These are phyloP conservation scores for Paraleonurus japonicus DNA, from an alignment of 257 asterid species.

Conservation along the genomic window DNA sequence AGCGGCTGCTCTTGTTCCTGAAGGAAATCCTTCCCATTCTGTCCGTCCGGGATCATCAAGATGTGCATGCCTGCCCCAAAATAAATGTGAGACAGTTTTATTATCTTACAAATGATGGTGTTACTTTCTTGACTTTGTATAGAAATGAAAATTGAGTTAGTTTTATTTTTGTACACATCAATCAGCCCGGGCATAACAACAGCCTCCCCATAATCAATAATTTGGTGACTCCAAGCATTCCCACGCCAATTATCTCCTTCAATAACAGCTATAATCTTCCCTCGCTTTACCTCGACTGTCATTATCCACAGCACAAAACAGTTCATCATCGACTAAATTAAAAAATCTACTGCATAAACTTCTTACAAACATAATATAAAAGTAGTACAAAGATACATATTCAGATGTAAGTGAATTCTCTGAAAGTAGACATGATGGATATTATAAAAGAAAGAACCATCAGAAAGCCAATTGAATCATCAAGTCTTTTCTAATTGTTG, in stretches of 20 bases:
- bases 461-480: neutral
- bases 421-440: neutral
- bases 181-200: slow-evolving; percentile 92
- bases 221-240: slow-evolving; percentile 41
- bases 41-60: slow-evolving; percentile 96
- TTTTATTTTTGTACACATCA: slow-evolving; percentile 67
- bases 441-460: neutral
- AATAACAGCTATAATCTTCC: slow-evolving; percentile 60
- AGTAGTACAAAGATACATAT: neutral
- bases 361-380: neutral
- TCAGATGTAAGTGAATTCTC: neutral
- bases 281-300: slow-evolving; percentile 80
- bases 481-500: neutral
- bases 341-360: neutral
- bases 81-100: neutral
- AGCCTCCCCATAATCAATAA: slow-evolving; percentile 71
- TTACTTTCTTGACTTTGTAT: neutral
- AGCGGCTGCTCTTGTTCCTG: slow-evolving; percentile 97
- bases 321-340: neutral
- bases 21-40: slow-evolving; percentile 99
- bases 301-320: slow-evolving; percentile 28
- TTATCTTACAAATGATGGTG: neutral
- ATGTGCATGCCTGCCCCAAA: slow-evolving; percentile 75
- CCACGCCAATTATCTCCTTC: slow-evolving; percentile 69
- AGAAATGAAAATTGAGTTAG: neutral